Evolutionary conservation across 768 basidiomycete genomes (phyloP).

Genomic region (Boletus rubroflammeus): DNA sequence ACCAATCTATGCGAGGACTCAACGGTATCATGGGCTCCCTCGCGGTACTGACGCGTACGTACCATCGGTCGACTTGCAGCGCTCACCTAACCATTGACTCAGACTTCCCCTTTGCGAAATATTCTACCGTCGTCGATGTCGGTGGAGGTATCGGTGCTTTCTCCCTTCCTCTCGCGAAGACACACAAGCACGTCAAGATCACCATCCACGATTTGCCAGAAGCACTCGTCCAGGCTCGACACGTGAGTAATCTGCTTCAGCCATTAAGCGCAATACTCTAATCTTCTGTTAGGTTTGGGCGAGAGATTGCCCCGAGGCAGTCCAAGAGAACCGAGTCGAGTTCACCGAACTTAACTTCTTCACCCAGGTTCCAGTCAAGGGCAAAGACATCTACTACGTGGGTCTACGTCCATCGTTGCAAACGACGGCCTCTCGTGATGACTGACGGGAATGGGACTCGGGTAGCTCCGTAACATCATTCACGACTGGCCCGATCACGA

Average conservation of each 20-base stretch:
- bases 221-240: constrained; percentile 20
- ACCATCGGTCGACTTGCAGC: neutral
- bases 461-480: constrained; percentile 23
- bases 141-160: constrained; percentile 35
- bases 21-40: constrained; percentile 23
- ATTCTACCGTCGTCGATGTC: constrained; percentile 32
- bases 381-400: constrained; percentile 33
- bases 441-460: neutral
- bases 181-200: constrained; percentile 29
- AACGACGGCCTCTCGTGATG: neutral
- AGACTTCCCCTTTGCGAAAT: constrained; percentile 33
- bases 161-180: constrained; percentile 28
- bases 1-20: constrained; percentile 25
- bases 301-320: constrained; percentile 22
- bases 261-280: neutral
- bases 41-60: constrained; percentile 22
- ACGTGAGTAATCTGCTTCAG: neutral
- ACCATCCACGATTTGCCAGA: constrained; percentile 32
- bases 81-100: neutral
- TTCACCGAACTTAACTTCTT: constrained; percentile 33
- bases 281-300: constrained; percentile 21
- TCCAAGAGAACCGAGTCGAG: constrained; percentile 24
- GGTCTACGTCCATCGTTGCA: neutral
- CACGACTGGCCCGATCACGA: constrained; percentile 35
- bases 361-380: constrained; percentile 24